Conservation (phyloP, 2,329 filamentous ascomycete species). For the Berkeleyomyces rouxiae region DNA sequence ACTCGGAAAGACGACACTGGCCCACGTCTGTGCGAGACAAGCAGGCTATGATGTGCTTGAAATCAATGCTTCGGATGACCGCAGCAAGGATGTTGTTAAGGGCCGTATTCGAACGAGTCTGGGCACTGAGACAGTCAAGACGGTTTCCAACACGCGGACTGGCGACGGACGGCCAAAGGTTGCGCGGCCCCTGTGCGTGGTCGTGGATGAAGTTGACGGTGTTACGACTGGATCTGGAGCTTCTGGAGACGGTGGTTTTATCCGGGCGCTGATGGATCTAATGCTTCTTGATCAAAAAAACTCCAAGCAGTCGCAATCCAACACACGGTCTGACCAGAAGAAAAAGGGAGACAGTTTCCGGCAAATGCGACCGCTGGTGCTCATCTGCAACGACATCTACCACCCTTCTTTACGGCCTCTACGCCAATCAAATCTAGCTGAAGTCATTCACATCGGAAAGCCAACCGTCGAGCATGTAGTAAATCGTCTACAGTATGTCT, state of each 20-base stretch:
- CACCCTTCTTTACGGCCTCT: conserved; percentile 75
- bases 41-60: conserved; percentile 94
- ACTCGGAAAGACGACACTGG: conserved; percentile 86
- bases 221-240: conserved; percentile 65
- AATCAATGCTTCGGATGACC: conserved; percentile 94
- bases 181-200: conserved; percentile 77
- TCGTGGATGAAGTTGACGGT: conserved; percentile 94
- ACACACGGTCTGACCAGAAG: conserved; percentile 22
- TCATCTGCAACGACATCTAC: conserved; percentile 97
- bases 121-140: conserved; percentile 84
- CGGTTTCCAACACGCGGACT: conserved; percentile 36
- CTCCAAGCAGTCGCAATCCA: conserved; percentile 18
- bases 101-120: conserved; percentile 81
- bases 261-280: conserved; percentile 86
- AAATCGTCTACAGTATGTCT: conserved; percentile 62
- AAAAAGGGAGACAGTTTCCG: conserved; percentile 77
- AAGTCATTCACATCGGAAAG: conserved; percentile 82
- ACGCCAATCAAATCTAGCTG: conserved; percentile 68
- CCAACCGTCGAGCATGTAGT: conserved; percentile 77
- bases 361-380: conserved; percentile 69
- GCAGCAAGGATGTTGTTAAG: conserved; percentile 77
- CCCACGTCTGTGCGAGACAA: conserved; percentile 87
- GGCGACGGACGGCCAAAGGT: conserved; percentile 25
- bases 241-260: conserved; percentile 79
- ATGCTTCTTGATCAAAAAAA: conserved; percentile 79